Percentiles rank a stretch among this genome's conserved stretches.
phyloP scores from a whole-genome alignment of 768 basidiomycete genomes.

The Dacryopinax primogenitus region DNA sequence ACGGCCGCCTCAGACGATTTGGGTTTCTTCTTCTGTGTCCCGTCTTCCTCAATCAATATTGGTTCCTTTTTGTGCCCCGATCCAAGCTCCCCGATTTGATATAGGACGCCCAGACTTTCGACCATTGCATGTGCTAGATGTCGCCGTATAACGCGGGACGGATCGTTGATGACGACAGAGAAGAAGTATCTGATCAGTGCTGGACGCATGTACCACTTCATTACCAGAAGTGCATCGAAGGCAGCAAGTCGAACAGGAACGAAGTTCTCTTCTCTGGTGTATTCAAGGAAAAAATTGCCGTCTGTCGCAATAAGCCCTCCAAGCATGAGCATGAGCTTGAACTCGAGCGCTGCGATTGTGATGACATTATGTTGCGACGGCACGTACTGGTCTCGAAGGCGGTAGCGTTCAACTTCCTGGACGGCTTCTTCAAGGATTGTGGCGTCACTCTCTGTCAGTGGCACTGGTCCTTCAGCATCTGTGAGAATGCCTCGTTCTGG shows the following conservation, averaged over 20 bases:
- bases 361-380: slow-evolving; percentile 91
- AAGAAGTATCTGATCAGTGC: slow-evolving; percentile 74
- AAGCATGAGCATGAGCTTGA: slow-evolving; percentile 61
- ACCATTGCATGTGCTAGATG: slow-evolving; percentile 78
- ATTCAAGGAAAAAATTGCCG: slow-evolving; percentile 64
- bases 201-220: slow-evolving; percentile 72
- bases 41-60: slow-evolving; percentile 77
- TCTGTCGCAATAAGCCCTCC: slow-evolving; percentile 69
- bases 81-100: slow-evolving; percentile 85
- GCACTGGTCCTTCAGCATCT: slow-evolving; percentile 35
- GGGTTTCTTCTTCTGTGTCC: slow-evolving; percentile 49
- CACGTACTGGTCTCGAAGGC: slow-evolving; percentile 88
- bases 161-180: slow-evolving; percentile 72
- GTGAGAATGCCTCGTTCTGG: slow-evolving; percentile 73
- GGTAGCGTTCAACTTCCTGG: slow-evolving; percentile 78
- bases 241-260: slow-evolving; percentile 83
- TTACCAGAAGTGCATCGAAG: slow-evolving; percentile 78
- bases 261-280: slow-evolving; percentile 93
- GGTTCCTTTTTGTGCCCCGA: slow-evolving; percentile 54
- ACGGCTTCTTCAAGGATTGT: slow-evolving; percentile 60
- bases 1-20: slow-evolving; percentile 74
- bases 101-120: slow-evolving; percentile 72
- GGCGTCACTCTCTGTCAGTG: slow-evolving; percentile 30
- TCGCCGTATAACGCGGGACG: slow-evolving; percentile 67
- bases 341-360: slow-evolving; percentile 82